A percentile compares a stretch with the other conserved stretches of the same genome.
These are phyloP conservation scores for Scheffersomyces lignicola DNA, from an alignment of 1,139 yeast genomes.

Conservation along the genomic window DNA sequence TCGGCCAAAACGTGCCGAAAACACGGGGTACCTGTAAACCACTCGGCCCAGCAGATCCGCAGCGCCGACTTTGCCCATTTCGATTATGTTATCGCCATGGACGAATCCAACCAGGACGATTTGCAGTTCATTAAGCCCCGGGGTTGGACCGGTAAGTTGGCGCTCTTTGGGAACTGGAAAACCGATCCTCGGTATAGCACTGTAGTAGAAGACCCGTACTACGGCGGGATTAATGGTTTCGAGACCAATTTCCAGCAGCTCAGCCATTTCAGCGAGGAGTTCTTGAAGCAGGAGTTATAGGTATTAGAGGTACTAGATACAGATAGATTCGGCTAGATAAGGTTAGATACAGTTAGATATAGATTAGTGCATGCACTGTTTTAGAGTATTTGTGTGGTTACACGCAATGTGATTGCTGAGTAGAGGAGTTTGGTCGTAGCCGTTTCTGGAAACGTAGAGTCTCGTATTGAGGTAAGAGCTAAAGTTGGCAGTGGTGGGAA, in stretches of 20 bases:
- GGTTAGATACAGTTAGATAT: background rate
- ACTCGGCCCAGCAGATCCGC: conserved; percentile 70
- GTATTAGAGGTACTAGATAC: background rate
- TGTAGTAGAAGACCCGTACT: conserved; percentile 87
- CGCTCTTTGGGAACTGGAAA: conserved; percentile 77
- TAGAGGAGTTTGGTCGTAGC: too few species aligned
- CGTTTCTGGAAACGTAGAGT: too few species aligned
- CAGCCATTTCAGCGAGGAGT: conserved; percentile 67
- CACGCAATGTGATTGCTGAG: too few species aligned
- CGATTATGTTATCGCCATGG: conserved; percentile 89
- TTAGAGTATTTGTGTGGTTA: too few species aligned
- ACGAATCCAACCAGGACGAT: conserved; percentile 61
- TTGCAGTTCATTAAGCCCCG: conserved; percentile 62
- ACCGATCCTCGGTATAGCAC: conserved; percentile 48
- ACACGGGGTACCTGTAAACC: conserved; percentile 75
- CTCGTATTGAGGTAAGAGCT: too few species aligned
- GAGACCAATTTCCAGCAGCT: conserved; percentile 77
- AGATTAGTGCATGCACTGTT: too few species aligned
- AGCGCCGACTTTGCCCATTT: conserved; percentile 61
- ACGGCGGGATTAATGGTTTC: conserved; percentile 83
- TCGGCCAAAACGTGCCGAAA: conserved; percentile 66
- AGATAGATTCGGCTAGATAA: conserved; percentile 1
- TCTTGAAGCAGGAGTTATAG: conserved; percentile 49
- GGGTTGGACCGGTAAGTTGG: conserved; percentile 48
- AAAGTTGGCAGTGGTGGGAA: too few species aligned